These are phyloP conservation scores for Silene conica DNA, from an alignment of 148 eudicot genomes.

Conservation along the genomic window DNA sequence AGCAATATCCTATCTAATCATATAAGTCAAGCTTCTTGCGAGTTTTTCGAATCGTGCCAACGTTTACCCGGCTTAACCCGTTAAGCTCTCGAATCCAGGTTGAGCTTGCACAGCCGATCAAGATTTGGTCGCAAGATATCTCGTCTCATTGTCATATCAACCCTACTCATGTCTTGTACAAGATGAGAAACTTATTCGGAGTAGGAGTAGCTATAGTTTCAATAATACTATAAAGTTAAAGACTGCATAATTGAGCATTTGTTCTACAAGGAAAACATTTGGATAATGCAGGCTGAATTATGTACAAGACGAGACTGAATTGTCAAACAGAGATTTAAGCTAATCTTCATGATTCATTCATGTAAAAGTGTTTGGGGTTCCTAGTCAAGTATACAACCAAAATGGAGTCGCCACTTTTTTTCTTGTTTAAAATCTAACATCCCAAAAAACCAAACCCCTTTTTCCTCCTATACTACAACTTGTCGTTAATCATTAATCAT, in stretches of 20 bases:
- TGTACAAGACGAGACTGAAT: not conserved
- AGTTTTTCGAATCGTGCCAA: no score
- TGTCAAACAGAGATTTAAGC: not conserved
- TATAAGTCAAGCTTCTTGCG: no score
- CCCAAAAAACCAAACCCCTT: conserved; percentile 20
- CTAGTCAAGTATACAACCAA: conserved; percentile 31
- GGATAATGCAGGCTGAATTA: conserved; percentile 3
- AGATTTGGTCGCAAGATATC: no score
- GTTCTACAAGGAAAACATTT: not conserved
- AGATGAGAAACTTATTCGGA: no score
- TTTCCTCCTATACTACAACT: conserved; percentile 24
- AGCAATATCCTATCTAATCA: no score
- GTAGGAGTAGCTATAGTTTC: no score
- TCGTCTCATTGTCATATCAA: no score
- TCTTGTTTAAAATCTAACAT: conserved; percentile 1
- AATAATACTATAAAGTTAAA: no score
- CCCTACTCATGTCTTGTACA: no score
- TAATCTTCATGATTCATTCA: conserved; percentile 13
- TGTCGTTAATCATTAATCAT: conserved; percentile 7
- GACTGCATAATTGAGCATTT: not conserved
- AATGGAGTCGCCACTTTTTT: conserved; percentile 24
- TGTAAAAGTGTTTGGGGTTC: conserved; percentile 13
- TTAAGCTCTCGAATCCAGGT: no score
- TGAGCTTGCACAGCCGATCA: no score
- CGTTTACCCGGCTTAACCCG: no score